Evolutionary conservation across 2,329 filamentous ascomycete genomes (phyloP).

Genomic region (Colletotrichum destructivum): DNA sequence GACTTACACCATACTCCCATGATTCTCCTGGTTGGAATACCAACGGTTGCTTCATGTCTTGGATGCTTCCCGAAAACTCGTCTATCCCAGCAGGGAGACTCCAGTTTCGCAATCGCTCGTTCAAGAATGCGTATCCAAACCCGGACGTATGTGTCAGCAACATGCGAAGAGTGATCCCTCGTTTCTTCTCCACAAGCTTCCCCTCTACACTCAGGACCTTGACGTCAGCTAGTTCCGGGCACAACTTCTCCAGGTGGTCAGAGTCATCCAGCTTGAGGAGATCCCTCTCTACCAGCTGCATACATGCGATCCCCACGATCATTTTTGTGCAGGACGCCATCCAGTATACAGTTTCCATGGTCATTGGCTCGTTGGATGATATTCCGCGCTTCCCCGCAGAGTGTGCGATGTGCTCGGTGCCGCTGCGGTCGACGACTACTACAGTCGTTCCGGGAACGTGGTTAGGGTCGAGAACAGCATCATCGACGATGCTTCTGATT

Average conservation of each 20-base stretch:
- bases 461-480: slow-evolving; percentile 43
- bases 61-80: not conserved
- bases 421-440: slow-evolving; percentile 62
- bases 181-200: not conserved
- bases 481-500: too few relatives aligned
- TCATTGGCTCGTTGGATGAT: slow-evolving; percentile 65
- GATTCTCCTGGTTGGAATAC: not conserved
- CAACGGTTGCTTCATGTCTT: not conserved
- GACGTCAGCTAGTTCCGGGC: slow-evolving; percentile 13
- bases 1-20: not conserved
- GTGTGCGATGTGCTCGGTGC: slow-evolving; percentile 63
- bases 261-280: slow-evolving; percentile 63
- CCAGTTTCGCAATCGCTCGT: not conserved
- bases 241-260: slow-evolving; percentile 61
- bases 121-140: not conserved
- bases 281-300: slow-evolving; percentile 71
- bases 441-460: slow-evolving; percentile 62
- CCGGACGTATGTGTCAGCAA: not conserved
- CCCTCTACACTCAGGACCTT: not conserved
- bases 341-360: slow-evolving; percentile 73
- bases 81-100: not conserved
- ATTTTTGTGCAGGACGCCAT: slow-evolving; percentile 72
- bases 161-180: not conserved
- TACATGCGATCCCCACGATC: slow-evolving; percentile 65
- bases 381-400: slow-evolving; percentile 63